Base-by-base conservation (phyloP, 352 stramenopile genomes). In the Globisporangium splendens region DNA sequence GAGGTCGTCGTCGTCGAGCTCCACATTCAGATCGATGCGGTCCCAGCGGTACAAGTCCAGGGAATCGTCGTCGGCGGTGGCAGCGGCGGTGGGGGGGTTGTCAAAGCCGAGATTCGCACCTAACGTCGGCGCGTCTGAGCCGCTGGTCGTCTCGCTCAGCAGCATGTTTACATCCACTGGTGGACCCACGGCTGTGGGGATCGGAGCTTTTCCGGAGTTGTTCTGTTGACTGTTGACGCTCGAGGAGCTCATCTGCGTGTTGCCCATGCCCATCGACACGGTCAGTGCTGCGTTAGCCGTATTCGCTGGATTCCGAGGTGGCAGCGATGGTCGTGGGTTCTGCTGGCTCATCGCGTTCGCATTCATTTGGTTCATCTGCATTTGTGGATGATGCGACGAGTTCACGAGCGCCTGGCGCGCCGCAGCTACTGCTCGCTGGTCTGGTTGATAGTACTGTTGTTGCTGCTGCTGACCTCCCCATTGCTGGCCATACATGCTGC, bases 1-100 rank as follows among this genome's bases (percentile, higher is more conserved):
- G 15, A 95, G 70, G 63, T 95, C 86, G 59, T 93, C 81, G 51
- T 93, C 86, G 68, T 88, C 81, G 57, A 95, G 69, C 59, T 74
- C 80, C 62, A 92, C 83, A 60, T 93, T 88, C 41, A 92, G 65
- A 61, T 93, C 79, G 61, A 94, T 88, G 54, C 79, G 74, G 56
- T 92, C 80, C 83, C 83, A 93, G 21, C 76, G 79, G 56, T 89
- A 90, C 24, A 85, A 65, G 72, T 92, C 82, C 54, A 91, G 61
- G 22, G 74, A 61, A 21, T 91, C 82, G 53, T 79, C 67, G 0
- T 88, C 77, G 33, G 43, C 65, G 46, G 47, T 17, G 13, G 28
- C 22, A 11, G 44, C 13, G 20, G 59, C 11, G 0, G 10, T 20
- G 15, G 35, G 13, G 11, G 46, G 61, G 18, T 63, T 55, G 47